Percentiles rank a stretch among this genome's conserved stretches.
These are phyloP conservation scores for Pseudogymnoascus sp. DNA, from an alignment of 2,329 filamentous ascomycete genomes.

Conservation along the genomic window DNA sequence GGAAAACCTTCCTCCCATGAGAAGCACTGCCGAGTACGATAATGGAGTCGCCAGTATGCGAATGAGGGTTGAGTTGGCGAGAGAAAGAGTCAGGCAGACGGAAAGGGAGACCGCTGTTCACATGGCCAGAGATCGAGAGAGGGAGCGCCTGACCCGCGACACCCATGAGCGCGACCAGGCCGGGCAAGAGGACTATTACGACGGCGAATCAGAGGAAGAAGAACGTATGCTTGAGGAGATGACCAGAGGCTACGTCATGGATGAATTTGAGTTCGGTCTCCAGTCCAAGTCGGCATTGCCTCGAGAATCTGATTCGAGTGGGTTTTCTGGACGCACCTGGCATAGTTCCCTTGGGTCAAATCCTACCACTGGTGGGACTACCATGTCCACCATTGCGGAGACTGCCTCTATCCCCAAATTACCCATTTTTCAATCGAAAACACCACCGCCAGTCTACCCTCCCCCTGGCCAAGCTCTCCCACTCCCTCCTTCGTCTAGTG, in stretches of 20 bases:
- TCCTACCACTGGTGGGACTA: slow-evolving; percentile 57
- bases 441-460: slow-evolving; percentile 18
- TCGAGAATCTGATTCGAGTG: slow-evolving; percentile 75
- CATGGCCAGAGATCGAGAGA: slow-evolving; percentile 51
- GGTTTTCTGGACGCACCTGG: slow-evolving; percentile 69
- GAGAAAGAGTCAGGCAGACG: slow-evolving; percentile 65
- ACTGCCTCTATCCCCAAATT: slow-evolving; percentile 21
- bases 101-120: slow-evolving; percentile 60
- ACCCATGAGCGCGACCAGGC: slow-evolving; percentile 15
- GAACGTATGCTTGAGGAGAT: slow-evolving; percentile 80
- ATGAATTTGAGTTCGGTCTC: slow-evolving; percentile 70
- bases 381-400: slow-evolving; percentile 66
- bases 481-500: slow-evolving; percentile 38
- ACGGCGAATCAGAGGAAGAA: slow-evolving; percentile 58
- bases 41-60: slow-evolving; percentile 45
- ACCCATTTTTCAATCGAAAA: slow-evolving; percentile 20
- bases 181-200: slow-evolving; percentile 51
- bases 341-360: slow-evolving; percentile 71
- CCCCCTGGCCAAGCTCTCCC: slow-evolving; percentile 24
- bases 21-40: slow-evolving; percentile 2
- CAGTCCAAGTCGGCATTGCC: slow-evolving; percentile 60
- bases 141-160: slow-evolving; percentile 30
- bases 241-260: slow-evolving; percentile 71
- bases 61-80: slow-evolving; percentile 64
- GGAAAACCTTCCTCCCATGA: slow-evolving; percentile 24